Evolutionary conservation across 352 stramenopile species (phyloP).

Genomic region (Globisporangium cystogenes): DNA sequence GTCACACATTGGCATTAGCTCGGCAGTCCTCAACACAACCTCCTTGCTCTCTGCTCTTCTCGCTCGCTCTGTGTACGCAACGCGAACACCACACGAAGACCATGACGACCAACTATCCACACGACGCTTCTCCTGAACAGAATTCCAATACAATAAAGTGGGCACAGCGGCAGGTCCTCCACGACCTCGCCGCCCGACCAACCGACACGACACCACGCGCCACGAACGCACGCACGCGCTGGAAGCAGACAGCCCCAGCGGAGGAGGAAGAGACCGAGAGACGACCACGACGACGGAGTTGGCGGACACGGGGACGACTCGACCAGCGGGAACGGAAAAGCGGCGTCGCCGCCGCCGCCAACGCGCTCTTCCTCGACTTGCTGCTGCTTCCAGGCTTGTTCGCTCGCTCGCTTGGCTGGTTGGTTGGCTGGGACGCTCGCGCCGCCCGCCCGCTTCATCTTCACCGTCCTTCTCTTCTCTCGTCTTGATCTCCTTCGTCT

Average conservation of each 20-base stretch:
- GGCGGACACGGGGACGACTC: not conserved
- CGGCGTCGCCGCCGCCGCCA: not conserved
- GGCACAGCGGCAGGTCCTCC: not conserved
- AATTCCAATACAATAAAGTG: conserved; percentile 8
- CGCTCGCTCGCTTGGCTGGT: not conserved
- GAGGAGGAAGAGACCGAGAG: not conserved
- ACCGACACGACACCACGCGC: not conserved
- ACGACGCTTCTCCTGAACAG: not conserved
- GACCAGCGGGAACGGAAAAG: not conserved
- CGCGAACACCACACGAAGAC: not conserved
- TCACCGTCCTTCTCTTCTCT: conserved; percentile 3
- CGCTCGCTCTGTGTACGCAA: not conserved
- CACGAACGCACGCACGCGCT: not conserved
- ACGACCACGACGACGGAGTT: not conserved
- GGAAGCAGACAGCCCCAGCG: not conserved
- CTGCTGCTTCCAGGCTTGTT: not conserved
- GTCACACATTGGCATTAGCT: not conserved
- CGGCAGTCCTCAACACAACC: not conserved
- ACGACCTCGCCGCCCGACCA: not conserved
- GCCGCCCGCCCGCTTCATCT: not conserved
- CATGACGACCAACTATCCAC: not conserved
- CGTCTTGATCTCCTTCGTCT: not conserved
- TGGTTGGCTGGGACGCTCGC: not conserved
- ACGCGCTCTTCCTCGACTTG: not conserved
- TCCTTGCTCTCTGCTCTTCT: not conserved